phyloP scores from a whole-genome alignment of 306 rosid genomes.

The Mimosa pudica region DNA sequence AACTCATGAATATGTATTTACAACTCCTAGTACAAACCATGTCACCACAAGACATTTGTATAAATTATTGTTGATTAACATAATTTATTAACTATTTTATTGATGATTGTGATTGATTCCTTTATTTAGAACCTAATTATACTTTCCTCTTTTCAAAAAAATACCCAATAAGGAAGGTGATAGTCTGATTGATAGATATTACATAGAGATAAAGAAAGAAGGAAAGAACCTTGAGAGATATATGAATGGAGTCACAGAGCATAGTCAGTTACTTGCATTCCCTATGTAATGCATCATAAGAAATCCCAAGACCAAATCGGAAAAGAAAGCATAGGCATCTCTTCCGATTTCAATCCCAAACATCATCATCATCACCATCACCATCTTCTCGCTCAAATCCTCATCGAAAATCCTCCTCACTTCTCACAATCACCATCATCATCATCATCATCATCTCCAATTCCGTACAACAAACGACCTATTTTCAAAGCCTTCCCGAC shows the following conservation, averaged over 20 bases:
- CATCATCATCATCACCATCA: slow-evolving; percentile 27
- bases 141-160: too few relatives aligned
- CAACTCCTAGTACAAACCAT: too few relatives aligned
- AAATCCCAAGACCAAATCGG: slow-evolving; percentile 50
- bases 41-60: too few relatives aligned
- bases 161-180: not conserved
- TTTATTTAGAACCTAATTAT: too few relatives aligned
- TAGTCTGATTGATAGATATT: not conserved
- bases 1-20: too few relatives aligned
- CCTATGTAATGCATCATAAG: slow-evolving; percentile 48
- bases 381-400: slow-evolving; percentile 32
- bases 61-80: too few relatives aligned
- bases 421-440: too few relatives aligned
- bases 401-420: slow-evolving; percentile 37
- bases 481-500: slow-evolving; percentile 47
- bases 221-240: not conserved
- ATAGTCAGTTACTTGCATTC: not conserved
- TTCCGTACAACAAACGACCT: too few relatives aligned
- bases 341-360: slow-evolving; percentile 41
- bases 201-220: not conserved
- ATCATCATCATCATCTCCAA: too few relatives aligned
- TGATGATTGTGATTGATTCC: too few relatives aligned
- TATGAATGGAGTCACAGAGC: not conserved
- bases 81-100: too few relatives aligned
- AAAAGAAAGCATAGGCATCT: slow-evolving; percentile 45